These are phyloP conservation scores for Sporisorium graminicola DNA, from an alignment of 1,284 basidiomycete species.

Conservation along the genomic window DNA sequence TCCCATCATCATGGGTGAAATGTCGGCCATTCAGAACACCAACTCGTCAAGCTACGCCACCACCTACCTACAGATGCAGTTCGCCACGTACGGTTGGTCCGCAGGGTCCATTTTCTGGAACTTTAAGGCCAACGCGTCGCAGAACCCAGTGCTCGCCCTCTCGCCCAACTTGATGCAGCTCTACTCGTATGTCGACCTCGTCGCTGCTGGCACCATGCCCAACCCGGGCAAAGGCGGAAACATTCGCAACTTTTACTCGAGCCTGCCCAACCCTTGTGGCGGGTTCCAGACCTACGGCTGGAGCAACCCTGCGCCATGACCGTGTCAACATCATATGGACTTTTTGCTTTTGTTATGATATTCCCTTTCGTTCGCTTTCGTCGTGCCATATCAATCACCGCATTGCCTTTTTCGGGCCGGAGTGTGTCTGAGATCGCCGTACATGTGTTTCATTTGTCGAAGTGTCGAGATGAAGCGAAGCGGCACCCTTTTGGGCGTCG, in stretches of 20 bases:
- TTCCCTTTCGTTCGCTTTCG: not conserved
- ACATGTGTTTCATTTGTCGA: no score
- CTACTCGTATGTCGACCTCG: constrained; percentile 57
- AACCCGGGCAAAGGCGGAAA: constrained; percentile 44
- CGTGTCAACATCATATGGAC: not conserved
- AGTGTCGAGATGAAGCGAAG: no score
- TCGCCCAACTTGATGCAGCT: constrained; percentile 30
- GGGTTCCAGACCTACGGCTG: constrained; percentile 38
- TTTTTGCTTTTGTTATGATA: not conserved
- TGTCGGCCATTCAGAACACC: constrained; percentile 54
- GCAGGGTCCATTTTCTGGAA: constrained; percentile 67
- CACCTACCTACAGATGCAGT: constrained; percentile 55
- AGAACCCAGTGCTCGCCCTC: constrained; percentile 36
- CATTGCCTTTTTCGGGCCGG: not conserved
- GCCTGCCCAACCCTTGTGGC: constrained; percentile 41
- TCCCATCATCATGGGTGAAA: constrained; percentile 63
- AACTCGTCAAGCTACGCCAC: constrained; percentile 29
- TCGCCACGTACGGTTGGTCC: constrained; percentile 64
- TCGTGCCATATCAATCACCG: not conserved
- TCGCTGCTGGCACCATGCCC: constrained; percentile 35
- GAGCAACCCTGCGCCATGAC: constrained; percentile 26
- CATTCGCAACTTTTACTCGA: constrained; percentile 31
- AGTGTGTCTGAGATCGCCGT: not conserved
- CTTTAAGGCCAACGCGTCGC: constrained; percentile 54
- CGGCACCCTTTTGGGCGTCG: not conserved